A percentile compares a stretch with the other conserved stretches of the same genome.
Conservation (phyloP, 2,329 filamentous ascomycete genomes). For the Xylaria sp. region DNA sequence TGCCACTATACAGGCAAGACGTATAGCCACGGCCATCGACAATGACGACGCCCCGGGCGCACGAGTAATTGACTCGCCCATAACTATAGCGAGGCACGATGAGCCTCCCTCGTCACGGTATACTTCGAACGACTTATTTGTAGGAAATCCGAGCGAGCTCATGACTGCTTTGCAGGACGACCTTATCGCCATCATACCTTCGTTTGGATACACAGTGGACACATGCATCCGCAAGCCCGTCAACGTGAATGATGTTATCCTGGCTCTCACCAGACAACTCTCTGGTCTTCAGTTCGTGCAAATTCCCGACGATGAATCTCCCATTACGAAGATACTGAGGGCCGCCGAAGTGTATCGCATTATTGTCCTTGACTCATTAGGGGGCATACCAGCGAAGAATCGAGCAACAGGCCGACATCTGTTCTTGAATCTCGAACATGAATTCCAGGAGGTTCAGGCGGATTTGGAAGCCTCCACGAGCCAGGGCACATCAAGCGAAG, state of each 20-base stretch:
- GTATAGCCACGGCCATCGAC: constrained; percentile 80
- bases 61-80: constrained; percentile 70
- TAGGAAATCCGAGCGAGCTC: constrained; percentile 64
- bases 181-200: constrained; percentile 75
- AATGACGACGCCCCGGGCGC: constrained; percentile 73
- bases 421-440: constrained; percentile 94
- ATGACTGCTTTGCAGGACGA: constrained; percentile 73
- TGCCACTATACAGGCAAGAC: constrained; percentile 72
- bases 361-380: constrained; percentile 87
- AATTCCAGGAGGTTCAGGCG: constrained; percentile 75
- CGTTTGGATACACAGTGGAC: constrained; percentile 56
- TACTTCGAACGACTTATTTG: constrained; percentile 50
- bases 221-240: constrained; percentile 53
- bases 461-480: constrained; percentile 60
- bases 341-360: constrained; percentile 74
- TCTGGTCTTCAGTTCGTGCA: constrained; percentile 68
- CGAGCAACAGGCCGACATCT: constrained; percentile 74
- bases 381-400: constrained; percentile 79
- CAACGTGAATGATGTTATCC: constrained; percentile 70
- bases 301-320: constrained; percentile 54
- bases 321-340: constrained; percentile 51
- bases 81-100: constrained; percentile 51
- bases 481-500: constrained; percentile 46
- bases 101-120: constrained; percentile 47
- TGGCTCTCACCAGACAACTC: constrained; percentile 81